Conservation (phyloP, 257 asterid species). For the Capsicum baccatum region DNA sequence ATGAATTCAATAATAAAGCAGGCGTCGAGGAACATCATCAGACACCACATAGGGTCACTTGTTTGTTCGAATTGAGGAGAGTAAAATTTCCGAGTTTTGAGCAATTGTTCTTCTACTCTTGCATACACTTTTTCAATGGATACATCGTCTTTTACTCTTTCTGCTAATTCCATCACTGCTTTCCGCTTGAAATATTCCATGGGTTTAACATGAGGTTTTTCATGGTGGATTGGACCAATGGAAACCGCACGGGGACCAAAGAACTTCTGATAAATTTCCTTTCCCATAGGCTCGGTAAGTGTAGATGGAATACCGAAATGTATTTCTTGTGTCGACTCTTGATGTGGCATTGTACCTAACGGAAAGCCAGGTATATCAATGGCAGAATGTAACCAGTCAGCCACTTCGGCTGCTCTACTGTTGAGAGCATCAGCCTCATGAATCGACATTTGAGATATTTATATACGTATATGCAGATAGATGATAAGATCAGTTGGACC, state of each 20-base stretch:
- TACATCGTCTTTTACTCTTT: not conserved
- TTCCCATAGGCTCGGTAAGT: too few species aligned
- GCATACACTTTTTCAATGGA: not conserved
- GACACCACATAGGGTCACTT: not conserved
- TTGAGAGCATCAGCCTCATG: not conserved
- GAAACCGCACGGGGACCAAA: not conserved
- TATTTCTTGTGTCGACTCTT: not conserved
- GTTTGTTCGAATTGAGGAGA: too few species aligned
- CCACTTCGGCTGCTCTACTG: not conserved
- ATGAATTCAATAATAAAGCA: not conserved
- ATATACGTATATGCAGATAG: not conserved
- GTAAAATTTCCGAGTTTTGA: not conserved
- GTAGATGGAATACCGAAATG: not conserved
- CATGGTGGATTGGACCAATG: not conserved
- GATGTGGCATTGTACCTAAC: not conserved
- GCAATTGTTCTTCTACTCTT: not conserved
- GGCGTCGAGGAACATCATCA: not conserved
- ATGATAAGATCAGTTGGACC: not conserved
- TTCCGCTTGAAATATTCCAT: not conserved
- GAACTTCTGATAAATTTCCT: accelerated
- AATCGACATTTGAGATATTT: not conserved
- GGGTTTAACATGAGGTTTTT: not conserved
- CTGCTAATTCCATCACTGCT: not conserved
- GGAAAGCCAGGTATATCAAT: not conserved
- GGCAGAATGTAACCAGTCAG: not conserved